These are phyloP conservation scores for Penicillium simplicissimum DNA, from an alignment of 495 filamentous ascomycete genomes.

Conservation along the genomic window DNA sequence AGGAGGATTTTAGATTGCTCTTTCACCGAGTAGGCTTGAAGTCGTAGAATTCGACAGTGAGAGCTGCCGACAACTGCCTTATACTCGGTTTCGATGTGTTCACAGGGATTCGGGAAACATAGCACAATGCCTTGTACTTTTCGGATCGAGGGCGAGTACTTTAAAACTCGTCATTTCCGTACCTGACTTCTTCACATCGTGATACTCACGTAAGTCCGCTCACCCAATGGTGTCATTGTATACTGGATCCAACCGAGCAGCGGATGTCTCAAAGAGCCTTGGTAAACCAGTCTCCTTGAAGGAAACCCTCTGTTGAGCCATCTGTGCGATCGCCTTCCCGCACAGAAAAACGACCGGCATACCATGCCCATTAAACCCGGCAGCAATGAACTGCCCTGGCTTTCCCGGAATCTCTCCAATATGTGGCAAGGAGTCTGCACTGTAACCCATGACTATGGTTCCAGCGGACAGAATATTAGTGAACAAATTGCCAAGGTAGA, in stretches of 20 bases:
- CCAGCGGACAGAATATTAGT: neutral
- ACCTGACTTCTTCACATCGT: too few species aligned
- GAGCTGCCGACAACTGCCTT: too few species aligned
- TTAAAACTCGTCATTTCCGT: too few species aligned
- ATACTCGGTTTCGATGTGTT: too few species aligned
- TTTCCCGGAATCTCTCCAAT: conserved; percentile 50
- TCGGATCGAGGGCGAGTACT: too few species aligned
- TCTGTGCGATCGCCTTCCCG: conserved; percentile 48
- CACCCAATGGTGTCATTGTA: conserved; percentile 17
- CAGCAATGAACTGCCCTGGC: conserved; percentile 47
- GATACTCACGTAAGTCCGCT: neutral
- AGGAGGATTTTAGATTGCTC: too few species aligned
- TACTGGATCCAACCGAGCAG: conserved; percentile 23
- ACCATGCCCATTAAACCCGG: conserved; percentile 58
- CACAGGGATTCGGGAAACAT: too few species aligned
- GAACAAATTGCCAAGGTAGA: neutral
- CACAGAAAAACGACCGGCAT: conserved; percentile 53
- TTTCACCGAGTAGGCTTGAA: too few species aligned
- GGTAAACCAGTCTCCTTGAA: conserved; percentile 46
- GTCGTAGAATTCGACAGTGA: too few species aligned
- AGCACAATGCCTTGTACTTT: too few species aligned
- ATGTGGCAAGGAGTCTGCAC: conserved; percentile 48
- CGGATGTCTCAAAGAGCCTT: conserved; percentile 40
- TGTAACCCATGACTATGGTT: conserved; percentile 45
- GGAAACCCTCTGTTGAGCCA: conserved; percentile 34